These are phyloP conservation scores for Calonectria multiphialidica DNA, from an alignment of 2,329 filamentous ascomycete genomes.

Conservation along the genomic window DNA sequence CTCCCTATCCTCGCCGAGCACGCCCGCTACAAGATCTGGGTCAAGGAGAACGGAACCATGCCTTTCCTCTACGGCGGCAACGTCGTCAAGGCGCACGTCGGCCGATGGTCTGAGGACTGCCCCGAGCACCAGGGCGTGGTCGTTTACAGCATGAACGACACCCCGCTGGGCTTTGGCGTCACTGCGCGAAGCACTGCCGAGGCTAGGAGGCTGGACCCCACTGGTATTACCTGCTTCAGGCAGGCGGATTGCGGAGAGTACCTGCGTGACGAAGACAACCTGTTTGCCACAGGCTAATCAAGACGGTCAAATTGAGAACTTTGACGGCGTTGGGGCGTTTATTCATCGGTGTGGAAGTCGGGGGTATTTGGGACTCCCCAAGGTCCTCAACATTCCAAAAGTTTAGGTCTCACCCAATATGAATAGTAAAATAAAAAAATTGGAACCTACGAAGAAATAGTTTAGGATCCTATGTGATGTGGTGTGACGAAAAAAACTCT, in stretches of 20 bases:
- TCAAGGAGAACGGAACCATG: constrained; percentile 97
- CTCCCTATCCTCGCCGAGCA: constrained; percentile 90
- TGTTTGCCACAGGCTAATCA: constrained; percentile 67
- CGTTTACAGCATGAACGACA: constrained; percentile 92
- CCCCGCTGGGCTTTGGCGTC: constrained; percentile 92
- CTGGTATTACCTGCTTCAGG: constrained; percentile 87
- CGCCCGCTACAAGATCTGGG: constrained; percentile 96
- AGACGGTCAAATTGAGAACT: constrained; percentile 15
- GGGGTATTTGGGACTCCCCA: neutral
- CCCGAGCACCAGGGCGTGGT: constrained; percentile 94
- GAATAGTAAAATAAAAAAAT: neutral
- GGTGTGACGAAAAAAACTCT: neutral
- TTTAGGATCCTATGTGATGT: neutral
- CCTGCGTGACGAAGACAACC: constrained; percentile 81
- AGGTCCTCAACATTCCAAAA: neutral
- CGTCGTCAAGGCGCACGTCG: constrained; percentile 78
- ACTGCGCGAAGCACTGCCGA: constrained; percentile 90
- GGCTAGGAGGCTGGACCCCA: constrained; percentile 87
- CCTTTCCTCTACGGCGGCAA: constrained; percentile 96
- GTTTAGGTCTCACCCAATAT: neutral
- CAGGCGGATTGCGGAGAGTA: constrained; percentile 97
- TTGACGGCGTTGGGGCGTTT: constrained; percentile 43
- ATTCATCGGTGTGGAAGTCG: constrained; percentile 29
- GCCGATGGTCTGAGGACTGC: constrained; percentile 89
- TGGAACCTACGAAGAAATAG: neutral